phyloP scores from a whole-genome alignment of 441 rosid species.

The Raphanus hybrid region DNA sequence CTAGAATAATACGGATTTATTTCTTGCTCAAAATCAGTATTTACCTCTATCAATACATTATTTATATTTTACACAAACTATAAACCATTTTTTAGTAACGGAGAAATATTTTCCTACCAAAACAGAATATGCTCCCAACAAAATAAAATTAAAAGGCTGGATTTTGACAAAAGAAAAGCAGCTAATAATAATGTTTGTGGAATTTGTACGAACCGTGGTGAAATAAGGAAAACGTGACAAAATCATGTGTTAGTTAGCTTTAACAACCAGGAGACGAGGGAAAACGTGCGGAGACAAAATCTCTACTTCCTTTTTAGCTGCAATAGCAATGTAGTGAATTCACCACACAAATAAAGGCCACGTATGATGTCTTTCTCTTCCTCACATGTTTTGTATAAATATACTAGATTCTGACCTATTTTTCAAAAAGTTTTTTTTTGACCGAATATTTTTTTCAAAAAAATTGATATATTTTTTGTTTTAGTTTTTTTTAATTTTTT shows the following conservation, averaged over 20 bases:
- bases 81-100: neutral
- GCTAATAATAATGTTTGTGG: neutral
- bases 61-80: neutral
- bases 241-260: neutral
- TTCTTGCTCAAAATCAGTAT: too few relatives aligned
- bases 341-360: too few relatives aligned
- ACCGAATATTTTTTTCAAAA: too few relatives aligned
- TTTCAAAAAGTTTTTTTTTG: too few relatives aligned
- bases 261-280: neutral
- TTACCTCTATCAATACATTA: neutral
- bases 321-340: too few relatives aligned
- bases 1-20: too few relatives aligned
- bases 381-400: too few relatives aligned
- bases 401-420: too few relatives aligned
- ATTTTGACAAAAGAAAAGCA: neutral
- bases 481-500: too few relatives aligned
- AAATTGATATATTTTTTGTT: too few relatives aligned
- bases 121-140: neutral
- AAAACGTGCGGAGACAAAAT: conserved; percentile 11
- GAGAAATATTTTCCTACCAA: neutral
- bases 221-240: conserved; percentile 7
- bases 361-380: too few relatives aligned
- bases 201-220: neutral
- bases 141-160: neutral
- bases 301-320: too few relatives aligned